Percentiles rank a stretch among this genome's conserved stretches.
These are phyloP conservation scores for Aspergillus pseudoviridinutans DNA, from an alignment of 2,329 filamentous ascomycete genomes.

Conservation along the genomic window DNA sequence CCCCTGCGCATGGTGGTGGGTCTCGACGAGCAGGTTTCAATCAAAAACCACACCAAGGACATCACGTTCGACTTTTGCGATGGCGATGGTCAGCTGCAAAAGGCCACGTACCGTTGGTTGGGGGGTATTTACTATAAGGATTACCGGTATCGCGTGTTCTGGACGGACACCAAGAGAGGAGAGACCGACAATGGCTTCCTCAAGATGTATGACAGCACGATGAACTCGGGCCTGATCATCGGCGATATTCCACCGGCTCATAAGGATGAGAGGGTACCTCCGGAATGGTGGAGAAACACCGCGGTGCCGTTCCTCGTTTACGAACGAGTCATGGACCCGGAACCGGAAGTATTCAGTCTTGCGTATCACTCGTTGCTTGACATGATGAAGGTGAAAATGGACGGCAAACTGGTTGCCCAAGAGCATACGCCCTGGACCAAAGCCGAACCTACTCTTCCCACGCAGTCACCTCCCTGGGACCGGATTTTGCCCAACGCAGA, in stretches of 20 bases:
- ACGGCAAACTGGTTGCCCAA: conserved; percentile 5
- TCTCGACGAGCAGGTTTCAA: conserved; percentile 5
- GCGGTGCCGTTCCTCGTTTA: conserved; percentile 31
- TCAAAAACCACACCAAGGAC: conserved; percentile 23
- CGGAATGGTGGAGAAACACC: conserved; percentile 18
- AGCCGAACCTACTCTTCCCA: neutral
- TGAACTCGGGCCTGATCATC: conserved; percentile 23
- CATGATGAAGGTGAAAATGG: conserved; percentile 5
- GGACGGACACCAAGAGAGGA: conserved; percentile 27
- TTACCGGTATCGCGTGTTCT: conserved; percentile 25
- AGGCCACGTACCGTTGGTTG: conserved; percentile 34
- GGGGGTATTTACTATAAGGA: conserved; percentile 32
- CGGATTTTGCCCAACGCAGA: neutral
- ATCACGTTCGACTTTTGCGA: conserved; percentile 23
- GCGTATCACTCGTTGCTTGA: conserved; percentile 11
- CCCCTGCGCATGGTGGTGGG: conserved; percentile 30
- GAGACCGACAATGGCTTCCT: conserved; percentile 19
- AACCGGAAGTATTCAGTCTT: conserved; percentile 11
- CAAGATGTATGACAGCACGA: conserved; percentile 29
- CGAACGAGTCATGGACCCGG: conserved; percentile 29
- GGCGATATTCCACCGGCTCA: conserved; percentile 17
- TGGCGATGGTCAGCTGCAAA: conserved; percentile 5
- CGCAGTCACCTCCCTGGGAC: conserved; percentile 4
- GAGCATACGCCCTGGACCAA: conserved; percentile 6
- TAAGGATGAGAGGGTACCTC: conserved; percentile 21